Conservation (phyloP, 106 monocot genomes). For the Dendrobium catenatum region DNA sequence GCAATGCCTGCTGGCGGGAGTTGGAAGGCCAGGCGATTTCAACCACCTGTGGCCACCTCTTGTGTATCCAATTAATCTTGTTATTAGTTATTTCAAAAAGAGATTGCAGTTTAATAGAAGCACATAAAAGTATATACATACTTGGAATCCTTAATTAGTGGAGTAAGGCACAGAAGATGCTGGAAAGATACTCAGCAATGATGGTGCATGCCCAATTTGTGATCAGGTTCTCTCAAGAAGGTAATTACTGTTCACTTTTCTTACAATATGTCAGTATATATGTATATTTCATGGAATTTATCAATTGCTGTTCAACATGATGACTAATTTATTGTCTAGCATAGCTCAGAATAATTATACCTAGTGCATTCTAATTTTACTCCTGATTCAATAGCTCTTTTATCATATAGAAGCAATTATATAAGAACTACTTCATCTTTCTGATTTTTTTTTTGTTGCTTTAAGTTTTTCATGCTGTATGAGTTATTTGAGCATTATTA, state of each 20-base stretch:
- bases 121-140: background rate
- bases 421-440: background rate
- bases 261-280: background rate
- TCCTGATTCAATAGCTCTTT: background rate
- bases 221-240: conserved; percentile 98
- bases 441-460: background rate
- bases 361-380: background rate
- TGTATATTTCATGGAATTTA: conserved; percentile 1
- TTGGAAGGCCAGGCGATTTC: conserved; percentile 83
- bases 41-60: conserved; percentile 92
- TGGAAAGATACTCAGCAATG: conserved; percentile 77
- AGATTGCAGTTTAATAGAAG: background rate
- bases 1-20: conserved; percentile 97
- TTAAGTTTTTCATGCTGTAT: background rate
- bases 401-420: background rate
- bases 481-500: background rate
- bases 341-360: background rate
- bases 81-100: conserved; percentile 9
- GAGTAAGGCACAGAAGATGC: conserved; percentile 88
- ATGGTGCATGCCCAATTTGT: conserved; percentile 93
- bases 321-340: background rate
- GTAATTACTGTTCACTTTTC: conserved; percentile 7
- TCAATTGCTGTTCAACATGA: background rate
- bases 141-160: conserved; percentile 22
- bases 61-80: conserved; percentile 56